Base-by-base conservation (phyloP, 1,284 basidiomycete species). In the Moesziomyces sp. region DNA sequence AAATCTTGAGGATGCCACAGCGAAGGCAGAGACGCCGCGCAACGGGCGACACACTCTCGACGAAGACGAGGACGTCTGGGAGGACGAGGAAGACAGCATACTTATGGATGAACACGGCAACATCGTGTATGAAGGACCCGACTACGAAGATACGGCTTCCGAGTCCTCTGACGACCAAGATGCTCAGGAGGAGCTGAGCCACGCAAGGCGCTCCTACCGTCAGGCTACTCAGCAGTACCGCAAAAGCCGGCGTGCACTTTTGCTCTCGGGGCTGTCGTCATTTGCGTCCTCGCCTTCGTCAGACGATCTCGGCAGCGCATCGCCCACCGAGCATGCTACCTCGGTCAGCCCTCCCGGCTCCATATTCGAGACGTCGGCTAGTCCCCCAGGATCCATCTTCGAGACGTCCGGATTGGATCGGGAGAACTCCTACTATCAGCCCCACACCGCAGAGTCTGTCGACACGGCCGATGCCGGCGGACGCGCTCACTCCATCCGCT, bases 31-130 rank as follows among this genome's bases (percentile, higher is more conserved):
- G 11, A 11, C 30, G 11, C 30, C 0, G 9, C 30, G 11, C 30
- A 33, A 33, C 30, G 30, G 30, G 11, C 30, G 30, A 10, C 30
- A 33, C 18, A 16, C 46, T 6, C 28, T 19, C 21, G 63, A 63
- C 18, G 76, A 78, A 18, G 74, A 74, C 30, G 73, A 76, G 9
- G 69, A 73, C 42, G 63, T 71, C 7, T 67, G 65, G 67, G 72
- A 75, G 44, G 72, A 67, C 24, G 65, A 77, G 48, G 58, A 75
- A 19, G 63, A 60, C 11, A 61, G 54, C 23, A 59, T 64, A 26
- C 47, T 50, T 3, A 53, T 61, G 38, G 59, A 77, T 11, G 52
- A 62, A 30, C 30, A 72, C 43, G 69, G 63, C 23, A 61, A 66
- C 40, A 45, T 67, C 44, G n/a, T 66, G 24, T 72, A 66, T 40